phyloP scores from a whole-genome alignment of 129 eudicot species.

The Pulicaria dysenterica region DNA sequence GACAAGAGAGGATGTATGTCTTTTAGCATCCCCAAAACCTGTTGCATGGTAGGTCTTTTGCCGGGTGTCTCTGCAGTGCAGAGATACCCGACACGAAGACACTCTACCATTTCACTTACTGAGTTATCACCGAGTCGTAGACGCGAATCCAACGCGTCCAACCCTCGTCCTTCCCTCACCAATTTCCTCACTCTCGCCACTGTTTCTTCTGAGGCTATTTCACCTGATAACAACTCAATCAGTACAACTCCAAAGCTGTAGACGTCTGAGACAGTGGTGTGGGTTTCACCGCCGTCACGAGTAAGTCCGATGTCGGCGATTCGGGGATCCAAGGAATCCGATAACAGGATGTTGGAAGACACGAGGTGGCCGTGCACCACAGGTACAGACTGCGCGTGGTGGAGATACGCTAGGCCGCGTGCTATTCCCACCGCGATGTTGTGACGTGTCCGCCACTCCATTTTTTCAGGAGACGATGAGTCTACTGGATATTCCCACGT shows the following conservation, averaged over 20 bases:
- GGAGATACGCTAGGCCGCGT: constrained; percentile 96
- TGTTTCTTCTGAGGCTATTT: constrained; percentile 39
- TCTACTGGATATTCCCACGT: constrained; percentile 69
- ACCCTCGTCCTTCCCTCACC: constrained; percentile 63
- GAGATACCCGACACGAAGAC: constrained; percentile 86
- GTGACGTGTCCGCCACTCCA: constrained; percentile 94
- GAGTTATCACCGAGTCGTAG: constrained; percentile 56
- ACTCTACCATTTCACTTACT: constrained; percentile 83
- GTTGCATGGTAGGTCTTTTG: constrained; percentile 94
- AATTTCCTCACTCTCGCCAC: constrained; percentile 50
- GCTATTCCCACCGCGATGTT: constrained; percentile 91
- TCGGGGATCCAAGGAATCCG: constrained; percentile 76
- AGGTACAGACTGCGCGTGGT: constrained; percentile 84
- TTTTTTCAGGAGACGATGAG: constrained; percentile 48
- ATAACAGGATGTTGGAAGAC: constrained; percentile 68
- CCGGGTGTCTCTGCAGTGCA: constrained; percentile 81
- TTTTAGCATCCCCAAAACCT: constrained; percentile 82
- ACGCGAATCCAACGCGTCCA: constrained; percentile 62
- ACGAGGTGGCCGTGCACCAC: constrained; percentile 84
- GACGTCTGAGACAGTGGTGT: constrained; percentile 68
- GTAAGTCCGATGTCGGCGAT: constrained; percentile 68
- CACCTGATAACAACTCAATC: constrained; percentile 73
- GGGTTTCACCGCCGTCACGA: constrained; percentile 37
- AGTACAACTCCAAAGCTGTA: constrained; percentile 65
- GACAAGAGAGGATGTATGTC: constrained; percentile 63